Base-by-base conservation (phyloP, 129 eudicot genomes). In the Chrysanthemum lavandulifolium region DNA sequence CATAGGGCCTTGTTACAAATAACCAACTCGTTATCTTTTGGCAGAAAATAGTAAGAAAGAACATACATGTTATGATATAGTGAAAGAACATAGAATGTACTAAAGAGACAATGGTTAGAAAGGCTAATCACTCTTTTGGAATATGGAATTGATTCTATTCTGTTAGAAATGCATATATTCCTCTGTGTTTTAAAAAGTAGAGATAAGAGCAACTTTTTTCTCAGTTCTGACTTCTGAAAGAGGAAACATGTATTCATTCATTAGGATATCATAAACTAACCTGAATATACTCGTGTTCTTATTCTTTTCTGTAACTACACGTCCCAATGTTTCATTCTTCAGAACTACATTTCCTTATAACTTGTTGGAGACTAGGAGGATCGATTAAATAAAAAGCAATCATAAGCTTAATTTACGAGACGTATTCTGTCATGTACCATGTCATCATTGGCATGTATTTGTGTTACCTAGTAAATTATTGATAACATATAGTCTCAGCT, bases 141-240 rank as follows among this genome's bases (percentile, higher is more conserved):
- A 27, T 47, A 67, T 76, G 60, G 23, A 49, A n/a, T 27, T 12
- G 43, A 56, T 52, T 29, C 15, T 61, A 58, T 29, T 57, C 11
- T 66, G 43, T 27, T 75, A 40, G 45, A 25, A 56, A 45, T 53
- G 50, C 43, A 67, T 67, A 75, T 75, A 67, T 66, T 13, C 73
- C 60, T 61, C 10, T 67, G 6, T 56, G 60, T 56, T 75, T 51
- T 18, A 14, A 75, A 33, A 56, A 36, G 21, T 65, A 65, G 62
- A 65, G 72, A 45, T 45, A 72, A 55, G 13, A 11, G 16, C 16
- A 10, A 53, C 54, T 65, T 52, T 65, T 65, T 55, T 47, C 13
- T 40, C 33, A 9, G 58, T 75, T 33, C 15, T 61, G 15, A 65
- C 65, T 75, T 33, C 15, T 61, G 15, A 65, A 75, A 53, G 61